Percentiles rank a stretch among this genome's conserved stretches.
These are phyloP conservation scores for Nothomitra cinnamomea DNA, from an alignment of 2,329 filamentous ascomycete species.

Conservation along the genomic window DNA sequence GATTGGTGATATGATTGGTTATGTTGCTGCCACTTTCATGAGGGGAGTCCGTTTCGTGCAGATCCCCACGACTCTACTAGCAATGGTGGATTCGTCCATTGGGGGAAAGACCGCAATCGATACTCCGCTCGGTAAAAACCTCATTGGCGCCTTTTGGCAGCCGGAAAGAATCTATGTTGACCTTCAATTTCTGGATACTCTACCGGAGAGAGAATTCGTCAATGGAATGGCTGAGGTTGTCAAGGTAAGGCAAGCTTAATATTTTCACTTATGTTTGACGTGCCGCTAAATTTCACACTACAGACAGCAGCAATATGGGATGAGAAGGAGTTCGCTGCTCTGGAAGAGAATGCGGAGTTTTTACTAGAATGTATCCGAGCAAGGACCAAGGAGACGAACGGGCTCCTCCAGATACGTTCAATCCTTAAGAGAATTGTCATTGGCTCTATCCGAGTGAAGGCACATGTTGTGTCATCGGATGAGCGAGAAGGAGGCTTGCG, in stretches of 20 bases:
- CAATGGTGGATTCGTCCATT: conserved; percentile 98
- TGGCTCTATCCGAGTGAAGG: conserved; percentile 84
- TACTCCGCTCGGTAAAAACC: conserved; percentile 86
- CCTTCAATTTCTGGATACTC: conserved; percentile 73
- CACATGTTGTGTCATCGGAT: conserved; percentile 82
- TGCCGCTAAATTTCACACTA: conserved; percentile 6
- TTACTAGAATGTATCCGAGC: conserved; percentile 36
- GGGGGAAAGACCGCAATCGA: conserved; percentile 98
- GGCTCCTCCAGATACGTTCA: conserved; percentile 52
- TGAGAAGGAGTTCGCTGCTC: conserved; percentile 64
- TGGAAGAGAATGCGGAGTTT: conserved; percentile 64
- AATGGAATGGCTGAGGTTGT: conserved; percentile 98
- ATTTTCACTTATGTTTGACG: background rate
- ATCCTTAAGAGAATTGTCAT: conserved; percentile 56
- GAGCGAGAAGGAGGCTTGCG: conserved; percentile 87
- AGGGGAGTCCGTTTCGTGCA: conserved; percentile 90
- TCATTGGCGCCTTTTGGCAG: conserved; percentile 94
- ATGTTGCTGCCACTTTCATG: conserved; percentile 97
- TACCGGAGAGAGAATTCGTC: conserved; percentile 83
- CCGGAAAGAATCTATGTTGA: conserved; percentile 90
- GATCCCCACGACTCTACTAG: conserved; percentile 81
- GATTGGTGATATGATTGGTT: conserved; percentile 95
- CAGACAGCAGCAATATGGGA: conserved; percentile 90
- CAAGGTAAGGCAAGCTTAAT: conserved; percentile 32
- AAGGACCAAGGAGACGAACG: conserved; percentile 21